Evolutionary conservation across 1,139 yeast species (phyloP).

Genomic region (Saccharomyces hybrid): DNA sequence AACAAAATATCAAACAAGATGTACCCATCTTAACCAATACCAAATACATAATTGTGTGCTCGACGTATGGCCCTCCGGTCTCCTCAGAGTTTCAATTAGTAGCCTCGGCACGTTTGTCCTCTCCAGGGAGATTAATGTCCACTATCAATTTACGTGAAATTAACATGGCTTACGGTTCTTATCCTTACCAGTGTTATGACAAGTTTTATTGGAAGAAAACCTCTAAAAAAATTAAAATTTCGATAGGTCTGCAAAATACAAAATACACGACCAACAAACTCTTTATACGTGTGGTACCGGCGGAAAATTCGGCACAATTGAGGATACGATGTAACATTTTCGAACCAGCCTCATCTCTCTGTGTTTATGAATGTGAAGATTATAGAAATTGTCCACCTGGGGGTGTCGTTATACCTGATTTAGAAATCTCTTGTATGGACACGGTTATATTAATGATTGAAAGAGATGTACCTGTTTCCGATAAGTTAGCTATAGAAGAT

Average conservation of each 20-base stretch:
- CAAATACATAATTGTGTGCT: conserved; percentile 34
- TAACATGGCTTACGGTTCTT: not conserved
- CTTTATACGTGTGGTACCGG: conserved; percentile 14
- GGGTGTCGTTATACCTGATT: conserved; percentile 13
- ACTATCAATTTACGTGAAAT: not conserved
- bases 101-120: not conserved
- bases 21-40: conserved; percentile 36
- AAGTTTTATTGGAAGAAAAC: not conserved
- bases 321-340: conserved; percentile 29
- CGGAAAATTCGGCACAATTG: conserved; percentile 16
- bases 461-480: conserved; percentile 7
- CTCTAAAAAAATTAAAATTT: conserved; percentile 8
- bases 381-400: conserved; percentile 3
- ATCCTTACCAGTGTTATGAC: not conserved
- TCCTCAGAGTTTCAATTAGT: conserved; percentile 4
- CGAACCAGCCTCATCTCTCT: conserved; percentile 17
- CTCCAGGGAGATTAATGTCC: not conserved
- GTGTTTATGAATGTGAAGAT: conserved; percentile 11
- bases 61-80: conserved; percentile 19
- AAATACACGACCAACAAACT: conserved; percentile 17
- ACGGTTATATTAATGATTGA: conserved; percentile 12
- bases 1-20: conserved; percentile 24
- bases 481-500: not conserved
- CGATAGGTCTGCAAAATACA: conserved; percentile 11
- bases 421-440: conserved; percentile 10